Conservation (phyloP, 306 rosid genomes). For the Vigna nakashimae region DNA sequence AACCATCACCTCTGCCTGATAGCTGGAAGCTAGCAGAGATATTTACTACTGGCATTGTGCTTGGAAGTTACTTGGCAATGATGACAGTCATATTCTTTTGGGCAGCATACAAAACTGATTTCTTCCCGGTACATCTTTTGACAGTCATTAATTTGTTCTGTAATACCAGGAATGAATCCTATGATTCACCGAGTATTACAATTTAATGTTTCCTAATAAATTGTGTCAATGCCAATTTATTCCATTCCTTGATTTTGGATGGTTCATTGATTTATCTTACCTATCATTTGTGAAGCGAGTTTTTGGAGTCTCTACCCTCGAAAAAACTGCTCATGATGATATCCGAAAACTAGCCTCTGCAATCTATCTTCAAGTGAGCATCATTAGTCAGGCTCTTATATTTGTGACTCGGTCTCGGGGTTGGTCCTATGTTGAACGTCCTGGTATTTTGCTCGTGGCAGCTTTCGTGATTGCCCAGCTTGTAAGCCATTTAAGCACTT, state of each 20-base stretch:
- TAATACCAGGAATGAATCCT: not conserved
- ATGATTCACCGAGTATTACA: not conserved
- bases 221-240: conserved; percentile 12
- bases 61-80: conserved; percentile 92
- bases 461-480: conserved; percentile 88
- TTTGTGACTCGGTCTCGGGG: conserved; percentile 91
- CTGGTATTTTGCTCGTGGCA: conserved; percentile 66
- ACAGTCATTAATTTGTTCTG: not conserved
- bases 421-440: conserved; percentile 90
- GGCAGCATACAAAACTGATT: conserved; percentile 89
- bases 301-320: conserved; percentile 83
- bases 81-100: conserved; percentile 96
- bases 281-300: conserved; percentile 53
- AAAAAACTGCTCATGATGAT: conserved; percentile 80
- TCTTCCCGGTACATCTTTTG: conserved; percentile 69
- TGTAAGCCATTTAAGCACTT: conserved; percentile 53
- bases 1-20: conserved; percentile 95
- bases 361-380: conserved; percentile 91
- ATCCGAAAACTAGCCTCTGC: conserved; percentile 88
- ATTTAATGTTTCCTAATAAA: not conserved
- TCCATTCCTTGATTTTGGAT: conserved; percentile 21
- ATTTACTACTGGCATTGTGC: conserved; percentile 84
- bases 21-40: conserved; percentile 93
- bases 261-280: conserved; percentile 37
- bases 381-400: conserved; percentile 87